phyloP scores from a whole-genome alignment of 768 basidiomycete genomes.

The Hemileccinum impolitum region DNA sequence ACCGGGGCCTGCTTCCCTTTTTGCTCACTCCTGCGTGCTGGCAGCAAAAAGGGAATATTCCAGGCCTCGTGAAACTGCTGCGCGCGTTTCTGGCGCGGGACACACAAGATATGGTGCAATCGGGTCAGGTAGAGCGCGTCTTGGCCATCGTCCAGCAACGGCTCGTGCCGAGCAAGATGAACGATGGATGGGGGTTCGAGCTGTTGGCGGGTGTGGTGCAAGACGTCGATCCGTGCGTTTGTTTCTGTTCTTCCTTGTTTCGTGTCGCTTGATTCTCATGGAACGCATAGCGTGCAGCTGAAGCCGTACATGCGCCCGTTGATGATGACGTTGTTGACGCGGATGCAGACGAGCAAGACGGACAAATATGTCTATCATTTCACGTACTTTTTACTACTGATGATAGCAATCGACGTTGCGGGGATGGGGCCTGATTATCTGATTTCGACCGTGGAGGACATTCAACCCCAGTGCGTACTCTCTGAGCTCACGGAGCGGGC shows the following conservation, averaged over 20 bases:
- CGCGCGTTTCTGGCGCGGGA: conserved; percentile 81
- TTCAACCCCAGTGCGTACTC: conserved; percentile 69
- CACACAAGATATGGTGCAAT: conserved; percentile 57
- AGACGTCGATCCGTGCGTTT: conserved; percentile 61
- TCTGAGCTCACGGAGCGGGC: background rate
- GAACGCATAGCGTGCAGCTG: conserved; percentile 49
- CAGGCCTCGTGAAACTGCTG: conserved; percentile 85
- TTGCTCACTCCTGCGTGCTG: conserved; percentile 83
- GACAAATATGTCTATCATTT: conserved; percentile 84
- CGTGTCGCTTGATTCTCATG: background rate
- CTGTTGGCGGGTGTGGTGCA: conserved; percentile 75
- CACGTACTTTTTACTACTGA: conserved; percentile 71
- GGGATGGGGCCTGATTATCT: conserved; percentile 78
- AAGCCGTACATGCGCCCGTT: conserved; percentile 72
- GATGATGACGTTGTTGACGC: conserved; percentile 74
- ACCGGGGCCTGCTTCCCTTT: conserved; percentile 75
- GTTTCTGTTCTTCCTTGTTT: background rate
- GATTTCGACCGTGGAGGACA: conserved; percentile 72
- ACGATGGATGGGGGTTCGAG: conserved; percentile 92
- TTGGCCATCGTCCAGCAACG: conserved; percentile 90
- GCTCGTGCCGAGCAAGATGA: conserved; percentile 79
- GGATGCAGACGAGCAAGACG: conserved; percentile 87
- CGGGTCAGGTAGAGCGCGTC: conserved; percentile 72
- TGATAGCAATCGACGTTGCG: conserved; percentile 69
- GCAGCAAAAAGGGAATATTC: conserved; percentile 93